phyloP scores from a whole-genome alignment of 169 alveolate species.

The Cryptosporidium bovis region DNA sequence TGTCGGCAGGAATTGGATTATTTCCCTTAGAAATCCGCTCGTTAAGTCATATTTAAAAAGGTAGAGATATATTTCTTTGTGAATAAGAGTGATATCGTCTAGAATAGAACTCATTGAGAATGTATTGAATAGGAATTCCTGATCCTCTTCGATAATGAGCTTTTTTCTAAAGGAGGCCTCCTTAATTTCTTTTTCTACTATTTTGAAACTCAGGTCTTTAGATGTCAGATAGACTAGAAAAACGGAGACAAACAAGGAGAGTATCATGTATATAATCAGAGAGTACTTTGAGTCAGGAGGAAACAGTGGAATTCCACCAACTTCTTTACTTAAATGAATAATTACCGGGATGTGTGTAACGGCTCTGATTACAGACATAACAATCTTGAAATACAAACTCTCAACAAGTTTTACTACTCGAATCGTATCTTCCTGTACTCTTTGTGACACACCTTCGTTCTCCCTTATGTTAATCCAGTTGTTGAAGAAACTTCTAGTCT shows the following conservation, averaged over 20 bases:
- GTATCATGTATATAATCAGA: background rate
- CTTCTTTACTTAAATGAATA: constrained; percentile 10
- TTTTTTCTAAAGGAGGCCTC: constrained; percentile 58
- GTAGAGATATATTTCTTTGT: constrained; percentile 21
- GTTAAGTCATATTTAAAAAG: constrained; percentile 7
- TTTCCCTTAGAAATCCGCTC: background rate
- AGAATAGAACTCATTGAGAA: background rate
- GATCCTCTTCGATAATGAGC: constrained; percentile 25
- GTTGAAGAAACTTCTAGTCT: constrained; percentile 8
- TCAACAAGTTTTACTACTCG: constrained; percentile 7
- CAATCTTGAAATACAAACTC: constrained; percentile 28
- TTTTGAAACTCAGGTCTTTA: constrained; percentile 17
- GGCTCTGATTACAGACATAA: constrained; percentile 21
- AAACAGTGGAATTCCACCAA: constrained; percentile 55
- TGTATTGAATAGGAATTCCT: background rate
- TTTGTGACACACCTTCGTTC: constrained; percentile 42
- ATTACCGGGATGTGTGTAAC: constrained; percentile 46
- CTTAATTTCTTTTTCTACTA: constrained; percentile 7
- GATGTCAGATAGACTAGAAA: constrained; percentile 16
- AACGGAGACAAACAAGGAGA: background rate
- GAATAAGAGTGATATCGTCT: constrained; percentile 5
- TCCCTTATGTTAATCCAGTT: constrained; percentile 30
- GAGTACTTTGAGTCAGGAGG: constrained; percentile 2
- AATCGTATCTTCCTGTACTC: constrained; percentile 54
- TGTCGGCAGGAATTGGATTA: constrained; percentile 18